Base-by-base conservation (phyloP, 495 filamentous ascomycete genomes). In the Penicillium atrosanguineum region DNA sequence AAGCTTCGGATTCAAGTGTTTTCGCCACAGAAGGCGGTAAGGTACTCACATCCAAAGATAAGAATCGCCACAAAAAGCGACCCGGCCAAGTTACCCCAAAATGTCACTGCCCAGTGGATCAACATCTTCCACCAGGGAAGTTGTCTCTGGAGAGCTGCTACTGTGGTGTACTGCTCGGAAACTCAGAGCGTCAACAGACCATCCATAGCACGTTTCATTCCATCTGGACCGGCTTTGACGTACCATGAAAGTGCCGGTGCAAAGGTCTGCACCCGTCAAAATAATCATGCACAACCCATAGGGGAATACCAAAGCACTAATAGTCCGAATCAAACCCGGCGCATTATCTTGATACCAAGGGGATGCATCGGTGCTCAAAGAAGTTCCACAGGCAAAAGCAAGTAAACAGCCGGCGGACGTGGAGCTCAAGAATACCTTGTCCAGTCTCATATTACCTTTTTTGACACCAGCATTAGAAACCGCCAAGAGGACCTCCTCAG, bases 331-430 rank as follows among this genome's bases (percentile, higher is more conserved):
- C 41, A 86, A 63, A 1, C 84, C 83, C 0, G 78, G 75, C 6
- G 82, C 82, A 60, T 85, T 86, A 9, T 80, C 74, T 43, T 79
- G 71, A 50, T 78, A 84, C 83, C 84, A 87, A 1, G 82, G 78
- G 1, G 80, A 64, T 3, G 79, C 66, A 52, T 73, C 81, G 23
- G 77, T 79, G 44, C 70, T 76, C n/a, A 85, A 67, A 1, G 68
- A 55, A 2, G 77, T 75, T 7, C 78, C 81, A 37, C 74, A 80
- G 7, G 75, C 80, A 50, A 83, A 81, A 20, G 73, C 71, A n/a
- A 82, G 69, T 21, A 83, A 53, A 40, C 74, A 74, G 1, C 81
- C 80, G 2, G 77, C 75, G 39, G 79, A 78, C 23, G 80, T 71
- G 21, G 77, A 68, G 47, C 79, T 82, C n/a, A 78, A 46, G 49